These are phyloP conservation scores for Komagataella pastoris DNA, from an alignment of 805 yeast genomes.

Conservation along the genomic window DNA sequence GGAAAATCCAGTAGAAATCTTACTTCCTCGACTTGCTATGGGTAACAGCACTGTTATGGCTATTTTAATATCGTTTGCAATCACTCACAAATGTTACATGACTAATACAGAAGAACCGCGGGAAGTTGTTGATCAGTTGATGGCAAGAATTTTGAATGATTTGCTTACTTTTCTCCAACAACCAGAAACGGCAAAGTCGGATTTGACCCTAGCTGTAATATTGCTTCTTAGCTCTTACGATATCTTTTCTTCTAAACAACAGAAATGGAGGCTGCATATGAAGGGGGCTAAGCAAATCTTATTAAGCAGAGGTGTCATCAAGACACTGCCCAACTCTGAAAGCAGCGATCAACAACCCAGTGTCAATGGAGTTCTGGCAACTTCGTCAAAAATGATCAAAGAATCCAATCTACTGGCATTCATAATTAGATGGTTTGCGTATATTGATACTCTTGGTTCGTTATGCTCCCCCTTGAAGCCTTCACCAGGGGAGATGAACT, in stretches of 20 bases:
- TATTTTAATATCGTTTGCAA: constrained; percentile 37
- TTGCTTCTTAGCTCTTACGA: constrained; percentile 47
- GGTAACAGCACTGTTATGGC: constrained; percentile 42
- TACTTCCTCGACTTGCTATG: constrained; percentile 60
- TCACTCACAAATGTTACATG: constrained; percentile 21
- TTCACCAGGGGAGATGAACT: constrained; percentile 10
- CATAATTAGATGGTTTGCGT: constrained; percentile 56
- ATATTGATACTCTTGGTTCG: constrained; percentile 50
- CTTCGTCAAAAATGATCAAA: constrained; percentile 12
- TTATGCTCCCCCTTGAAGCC: constrained; percentile 37
- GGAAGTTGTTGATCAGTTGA: constrained; percentile 34
- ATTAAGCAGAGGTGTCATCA: constrained; percentile 31
- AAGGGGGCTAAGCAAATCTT: constrained; percentile 58
- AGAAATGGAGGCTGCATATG: constrained; percentile 51
- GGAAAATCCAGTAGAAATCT: constrained; percentile 52
- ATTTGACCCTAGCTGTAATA: constrained; percentile 50
- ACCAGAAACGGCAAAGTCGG: constrained; percentile 41
- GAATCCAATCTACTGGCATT: constrained; percentile 34
- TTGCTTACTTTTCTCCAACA: constrained; percentile 36
- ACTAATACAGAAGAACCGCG: constrained; percentile 18
- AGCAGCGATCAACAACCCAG: constrained; percentile 4
- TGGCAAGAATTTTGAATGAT: constrained; percentile 45
- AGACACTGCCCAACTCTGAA: constrained; percentile 8
- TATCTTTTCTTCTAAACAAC: constrained; percentile 27
- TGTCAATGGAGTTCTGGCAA: background rate